Conservation (phyloP, 148 eudicot species). For the Rhododendron molle region DNA sequence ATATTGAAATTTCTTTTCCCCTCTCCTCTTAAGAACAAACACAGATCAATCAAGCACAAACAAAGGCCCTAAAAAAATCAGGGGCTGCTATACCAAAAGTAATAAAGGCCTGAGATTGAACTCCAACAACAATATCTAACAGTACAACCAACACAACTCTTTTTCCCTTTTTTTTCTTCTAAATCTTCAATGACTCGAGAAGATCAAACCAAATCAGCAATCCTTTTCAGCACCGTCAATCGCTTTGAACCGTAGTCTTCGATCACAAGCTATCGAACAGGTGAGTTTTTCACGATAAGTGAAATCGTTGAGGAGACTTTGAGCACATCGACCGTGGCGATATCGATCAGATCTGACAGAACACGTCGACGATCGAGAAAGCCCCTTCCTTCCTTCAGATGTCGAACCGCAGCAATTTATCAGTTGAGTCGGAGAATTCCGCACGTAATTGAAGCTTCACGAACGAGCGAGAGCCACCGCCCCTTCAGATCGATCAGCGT, state of each 20-base stretch:
- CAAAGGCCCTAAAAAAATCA: slow-evolving; percentile 11
- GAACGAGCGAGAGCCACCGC: slow-evolving; percentile 1
- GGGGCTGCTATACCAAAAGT: neutral
- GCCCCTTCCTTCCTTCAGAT: slow-evolving; percentile 8
- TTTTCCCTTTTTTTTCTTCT: slow-evolving; percentile 1
- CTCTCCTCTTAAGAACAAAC: slow-evolving; percentile 6
- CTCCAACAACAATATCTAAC: slow-evolving; percentile 16
- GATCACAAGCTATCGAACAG: neutral
- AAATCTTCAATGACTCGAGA: slow-evolving; percentile 13
- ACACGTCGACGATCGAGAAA: neutral
- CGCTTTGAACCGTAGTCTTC: neutral
- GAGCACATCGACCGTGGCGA: neutral
- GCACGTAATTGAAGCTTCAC: slow-evolving; percentile 5
- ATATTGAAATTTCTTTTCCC: slow-evolving; percentile 26
- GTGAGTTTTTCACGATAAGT: neutral
- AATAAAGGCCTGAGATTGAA: slow-evolving; percentile 27
- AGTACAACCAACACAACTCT: slow-evolving; percentile 22
- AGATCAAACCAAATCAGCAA: slow-evolving; percentile 27
- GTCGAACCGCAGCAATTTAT: neutral
- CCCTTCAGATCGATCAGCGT: neutral
- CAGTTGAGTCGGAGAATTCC: neutral
- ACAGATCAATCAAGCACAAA: slow-evolving; percentile 17
- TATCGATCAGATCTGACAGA: neutral
- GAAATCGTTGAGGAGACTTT: neutral
- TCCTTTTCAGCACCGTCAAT: neutral